Base-by-base conservation (phyloP, 2,329 filamentous ascomycete species). In the Didymellaceae sp. region DNA sequence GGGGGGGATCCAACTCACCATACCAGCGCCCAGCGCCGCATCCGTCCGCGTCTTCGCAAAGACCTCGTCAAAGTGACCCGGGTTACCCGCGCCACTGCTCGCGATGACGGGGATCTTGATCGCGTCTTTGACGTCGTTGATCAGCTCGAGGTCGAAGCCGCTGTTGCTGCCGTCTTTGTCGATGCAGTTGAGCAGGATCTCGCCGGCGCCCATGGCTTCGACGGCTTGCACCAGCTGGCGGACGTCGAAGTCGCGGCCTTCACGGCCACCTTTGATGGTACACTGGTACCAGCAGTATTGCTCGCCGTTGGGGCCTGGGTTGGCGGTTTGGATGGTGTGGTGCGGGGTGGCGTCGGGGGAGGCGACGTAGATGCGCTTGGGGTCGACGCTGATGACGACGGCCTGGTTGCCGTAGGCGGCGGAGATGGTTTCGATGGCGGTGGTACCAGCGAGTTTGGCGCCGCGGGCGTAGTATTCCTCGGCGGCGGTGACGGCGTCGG, bases 131-230 rank as follows among this genome's bases (percentile, higher is more conserved):
- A 97, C 93, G 70, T 92, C 89, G 41, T 82, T 78, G 65, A 99
- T 90, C 46, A 99, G 81, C 78, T 97, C 94, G 8, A 96, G 80
- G 74, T 99, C 94, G 70, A 97, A 99, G 1, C 94, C 94, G 62
- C 85, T 89, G 76, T 96, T 97, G 48, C 90, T 94, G 45, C 94
- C 94, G 73, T 99, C 94, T 70, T 89, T 90, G 78, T 99, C 94
- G 66, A 99, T 99, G 78, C 92, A 97, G 77, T 99, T 99, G 48
- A 99, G 84, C 42, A 99, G 78, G 51, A 99, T 89, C 79, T 99
- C 94, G 48, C 94, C 94, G 1, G 89, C 84, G 44, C 94, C 94
- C 91, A 99, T 95, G 48, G 90, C 91, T 77, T 99, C 91, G 26
- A 97, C 93, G 10, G 94, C 94, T 61, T 84, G 86, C 8, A 88